Evolutionary conservation across 1,139 yeast genomes (phyloP).

Genomic region (Sugiyamaella sp.): DNA sequence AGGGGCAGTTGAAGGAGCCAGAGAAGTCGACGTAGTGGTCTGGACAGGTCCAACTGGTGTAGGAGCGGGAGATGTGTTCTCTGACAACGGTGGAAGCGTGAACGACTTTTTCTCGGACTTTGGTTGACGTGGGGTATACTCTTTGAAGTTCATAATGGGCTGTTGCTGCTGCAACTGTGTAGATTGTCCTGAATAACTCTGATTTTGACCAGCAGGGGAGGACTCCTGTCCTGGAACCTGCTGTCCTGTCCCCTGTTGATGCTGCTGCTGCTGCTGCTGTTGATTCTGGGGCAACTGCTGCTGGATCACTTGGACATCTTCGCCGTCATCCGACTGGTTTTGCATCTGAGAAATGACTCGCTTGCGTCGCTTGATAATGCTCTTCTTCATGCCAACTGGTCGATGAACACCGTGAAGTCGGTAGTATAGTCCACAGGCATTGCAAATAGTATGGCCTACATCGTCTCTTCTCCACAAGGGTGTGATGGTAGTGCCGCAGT

Average conservation of each 20-base stretch:
- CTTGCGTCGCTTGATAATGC: slow-evolving; percentile 73
- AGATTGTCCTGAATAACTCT: too few species aligned
- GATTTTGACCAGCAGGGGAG: too few species aligned
- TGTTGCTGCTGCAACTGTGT: too few species aligned
- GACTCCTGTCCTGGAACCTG: neutral
- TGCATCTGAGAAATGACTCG: slow-evolving; percentile 41
- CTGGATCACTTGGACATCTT: neutral
- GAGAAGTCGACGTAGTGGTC: neutral
- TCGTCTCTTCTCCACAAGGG: slow-evolving; percentile 89
- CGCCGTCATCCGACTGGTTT: slow-evolving; percentile 6
- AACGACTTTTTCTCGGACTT: slow-evolving; percentile 5
- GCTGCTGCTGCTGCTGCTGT: slow-evolving; percentile 8
- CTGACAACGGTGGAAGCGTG: neutral
- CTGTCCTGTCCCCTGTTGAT: slow-evolving; percentile 1
- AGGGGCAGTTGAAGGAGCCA: neutral
- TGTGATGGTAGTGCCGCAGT: slow-evolving; percentile 82
- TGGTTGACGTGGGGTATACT: slow-evolving; percentile 6
- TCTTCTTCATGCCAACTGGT: slow-evolving; percentile 73
- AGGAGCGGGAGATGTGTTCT: neutral
- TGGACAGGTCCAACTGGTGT: neutral
- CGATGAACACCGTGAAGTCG: slow-evolving; percentile 77
- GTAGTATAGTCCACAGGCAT: slow-evolving; percentile 84
- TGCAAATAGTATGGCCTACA: slow-evolving; percentile 79
- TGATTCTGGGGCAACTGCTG: neutral
- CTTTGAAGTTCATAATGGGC: slow-evolving; percentile 10